Percentiles rank a stretch among this genome's conserved stretches.
phyloP scores from a whole-genome alignment of 2,329 filamentous ascomycete genomes.

The Penicillium sp. region DNA sequence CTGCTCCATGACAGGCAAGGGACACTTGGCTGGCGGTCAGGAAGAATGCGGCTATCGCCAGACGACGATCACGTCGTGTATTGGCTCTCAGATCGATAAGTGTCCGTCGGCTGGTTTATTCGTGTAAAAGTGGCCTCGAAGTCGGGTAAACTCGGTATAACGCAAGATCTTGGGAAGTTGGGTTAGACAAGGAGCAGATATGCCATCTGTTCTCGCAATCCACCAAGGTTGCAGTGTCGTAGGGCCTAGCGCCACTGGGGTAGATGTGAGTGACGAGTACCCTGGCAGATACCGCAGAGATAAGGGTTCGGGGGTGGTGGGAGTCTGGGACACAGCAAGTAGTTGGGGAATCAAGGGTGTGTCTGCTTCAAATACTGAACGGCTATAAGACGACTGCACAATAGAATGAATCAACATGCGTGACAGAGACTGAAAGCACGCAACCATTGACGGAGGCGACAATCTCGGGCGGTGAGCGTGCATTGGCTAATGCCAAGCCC shows the following conservation, averaged over 20 bases:
- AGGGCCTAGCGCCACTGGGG: not conserved
- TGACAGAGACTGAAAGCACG: slow-evolving; percentile 15
- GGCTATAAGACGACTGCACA: slow-evolving; percentile 6
- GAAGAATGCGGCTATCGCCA: not conserved
- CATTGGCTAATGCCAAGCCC: slow-evolving; percentile 10
- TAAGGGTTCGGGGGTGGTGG: not conserved
- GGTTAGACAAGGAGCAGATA: not conserved
- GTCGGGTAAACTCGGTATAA: not conserved
- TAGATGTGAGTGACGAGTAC: slow-evolving; percentile 7
- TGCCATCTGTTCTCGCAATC: not conserved
- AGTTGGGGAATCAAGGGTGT: not conserved
- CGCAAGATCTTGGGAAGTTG: not conserved
- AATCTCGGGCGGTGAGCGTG: slow-evolving; percentile 9
- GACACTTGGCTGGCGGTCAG: not conserved
- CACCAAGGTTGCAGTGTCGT: not conserved
- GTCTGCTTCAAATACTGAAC: slow-evolving; percentile 1
- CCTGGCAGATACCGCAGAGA: slow-evolving; percentile 3
- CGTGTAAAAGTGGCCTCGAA: not conserved
- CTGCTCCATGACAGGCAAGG: not conserved
- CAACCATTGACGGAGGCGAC: slow-evolving; percentile 6
- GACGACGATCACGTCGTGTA: not conserved
- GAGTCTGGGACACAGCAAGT: not conserved
- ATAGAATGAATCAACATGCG: slow-evolving; percentile 4
- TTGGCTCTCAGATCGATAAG: not conserved
- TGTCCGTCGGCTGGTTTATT: not conserved